These are phyloP conservation scores for Pseudocercospora fuligena DNA, from an alignment of 2,329 filamentous ascomycete species.

Conservation along the genomic window DNA sequence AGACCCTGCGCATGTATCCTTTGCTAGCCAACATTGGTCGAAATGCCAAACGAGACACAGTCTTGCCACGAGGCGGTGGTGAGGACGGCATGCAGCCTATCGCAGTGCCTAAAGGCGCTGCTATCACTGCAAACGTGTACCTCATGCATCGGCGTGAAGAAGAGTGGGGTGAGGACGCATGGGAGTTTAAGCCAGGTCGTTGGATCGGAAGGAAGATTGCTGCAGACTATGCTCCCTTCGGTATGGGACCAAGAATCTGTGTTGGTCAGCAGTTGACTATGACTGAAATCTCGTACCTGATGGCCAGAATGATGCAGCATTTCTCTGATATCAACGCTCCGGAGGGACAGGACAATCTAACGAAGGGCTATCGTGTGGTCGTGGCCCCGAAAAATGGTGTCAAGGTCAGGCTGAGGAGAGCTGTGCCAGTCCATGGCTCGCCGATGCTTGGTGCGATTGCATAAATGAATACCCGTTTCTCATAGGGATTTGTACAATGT, in stretches of 20 bases:
- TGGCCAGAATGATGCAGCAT: slow-evolving; percentile 27
- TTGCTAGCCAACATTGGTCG: slow-evolving; percentile 54
- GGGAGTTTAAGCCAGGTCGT: slow-evolving; percentile 47
- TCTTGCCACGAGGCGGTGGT: slow-evolving; percentile 52
- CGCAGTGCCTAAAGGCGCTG: slow-evolving; percentile 46
- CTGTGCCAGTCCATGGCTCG: not conserved
- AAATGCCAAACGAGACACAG: slow-evolving; percentile 49
- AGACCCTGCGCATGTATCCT: slow-evolving; percentile 51
- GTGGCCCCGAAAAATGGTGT: slow-evolving; percentile 31
- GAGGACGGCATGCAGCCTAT: slow-evolving; percentile 48
- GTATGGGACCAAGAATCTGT: slow-evolving; percentile 33
- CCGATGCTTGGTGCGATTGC: not conserved
- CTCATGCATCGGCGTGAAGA: slow-evolving; percentile 55
- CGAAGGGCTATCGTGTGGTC: slow-evolving; percentile 29
- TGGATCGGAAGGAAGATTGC: slow-evolving; percentile 33
- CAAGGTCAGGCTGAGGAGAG: slow-evolving; percentile 25
- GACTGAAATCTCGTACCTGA: slow-evolving; percentile 29
- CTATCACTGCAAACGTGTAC: slow-evolving; percentile 51
- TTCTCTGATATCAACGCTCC: slow-evolving; percentile 26
- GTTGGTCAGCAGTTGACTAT: slow-evolving; percentile 27
- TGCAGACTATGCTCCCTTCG: slow-evolving; percentile 27
- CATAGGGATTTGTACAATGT: not conserved
- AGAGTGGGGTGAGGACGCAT: slow-evolving; percentile 53
- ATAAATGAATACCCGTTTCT: not conserved
- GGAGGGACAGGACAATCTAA: slow-evolving; percentile 27